A percentile compares a stretch with the other conserved stretches of the same genome.
phyloP scores from a whole-genome alignment of 768 basidiomycete genomes.

The Chalciporus chontae region DNA sequence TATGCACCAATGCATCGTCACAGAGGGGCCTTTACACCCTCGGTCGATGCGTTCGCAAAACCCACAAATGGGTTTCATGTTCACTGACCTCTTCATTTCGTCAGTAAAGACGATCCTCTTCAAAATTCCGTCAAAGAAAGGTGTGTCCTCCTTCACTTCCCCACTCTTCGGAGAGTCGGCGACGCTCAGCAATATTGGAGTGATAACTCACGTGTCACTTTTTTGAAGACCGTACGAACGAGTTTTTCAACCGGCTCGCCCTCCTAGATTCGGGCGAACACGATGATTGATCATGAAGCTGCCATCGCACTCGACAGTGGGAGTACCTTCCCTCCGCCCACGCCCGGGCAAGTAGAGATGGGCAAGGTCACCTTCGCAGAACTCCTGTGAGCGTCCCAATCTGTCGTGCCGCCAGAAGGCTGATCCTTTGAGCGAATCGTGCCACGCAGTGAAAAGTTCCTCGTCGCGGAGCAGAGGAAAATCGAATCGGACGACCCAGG shows the following conservation, averaged over 20 bases:
- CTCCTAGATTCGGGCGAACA: conserved; percentile 15
- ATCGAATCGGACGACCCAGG: background rate
- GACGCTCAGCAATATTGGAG: too few relatives aligned
- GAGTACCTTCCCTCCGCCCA: conserved; percentile 16
- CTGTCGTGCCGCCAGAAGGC: background rate
- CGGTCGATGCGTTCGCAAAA: too few relatives aligned
- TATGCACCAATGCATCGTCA: too few relatives aligned
- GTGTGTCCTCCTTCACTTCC: background rate
- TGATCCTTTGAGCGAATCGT: background rate
- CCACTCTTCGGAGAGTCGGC: too few relatives aligned
- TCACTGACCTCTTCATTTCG: background rate
- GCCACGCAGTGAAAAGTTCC: conserved; percentile 8
- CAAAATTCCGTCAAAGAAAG: background rate
- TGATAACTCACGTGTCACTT: background rate
- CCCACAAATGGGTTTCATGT: conserved; percentile 6
- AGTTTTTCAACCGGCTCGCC: conserved; percentile 4
- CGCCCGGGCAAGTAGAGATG: conserved; percentile 21
- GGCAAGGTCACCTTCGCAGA: conserved; percentile 9
- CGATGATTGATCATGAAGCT: conserved; percentile 15
- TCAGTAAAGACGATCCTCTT: background rate
- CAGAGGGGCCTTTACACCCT: too few relatives aligned
- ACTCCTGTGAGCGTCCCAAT: conserved; percentile 5
- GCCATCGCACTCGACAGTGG: conserved; percentile 35
- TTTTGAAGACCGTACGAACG: background rate
- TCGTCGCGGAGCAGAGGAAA: conserved; percentile 9